These are phyloP conservation scores for Cardiospermum halicacabum DNA, from an alignment of 345 rosid species.

Conservation along the genomic window DNA sequence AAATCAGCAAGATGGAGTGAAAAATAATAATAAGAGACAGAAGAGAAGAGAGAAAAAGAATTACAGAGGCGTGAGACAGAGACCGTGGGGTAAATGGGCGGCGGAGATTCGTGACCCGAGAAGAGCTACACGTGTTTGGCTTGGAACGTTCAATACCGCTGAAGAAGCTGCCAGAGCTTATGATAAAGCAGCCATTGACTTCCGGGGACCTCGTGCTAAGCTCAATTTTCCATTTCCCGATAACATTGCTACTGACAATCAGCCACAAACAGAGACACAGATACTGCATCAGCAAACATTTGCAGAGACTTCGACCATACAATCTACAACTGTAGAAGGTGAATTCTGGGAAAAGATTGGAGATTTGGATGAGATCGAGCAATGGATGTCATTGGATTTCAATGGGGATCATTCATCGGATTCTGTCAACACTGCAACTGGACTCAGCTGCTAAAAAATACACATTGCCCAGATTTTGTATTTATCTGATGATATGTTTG, in stretches of 20 bases:
- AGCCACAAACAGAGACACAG: background rate
- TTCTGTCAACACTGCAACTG: constrained; percentile 32
- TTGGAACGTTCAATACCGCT: constrained; percentile 83
- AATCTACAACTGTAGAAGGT: constrained; percentile 8
- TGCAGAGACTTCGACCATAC: background rate
- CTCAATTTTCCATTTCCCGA: constrained; percentile 65
- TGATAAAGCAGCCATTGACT: constrained; percentile 67
- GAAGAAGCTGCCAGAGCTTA: constrained; percentile 95
- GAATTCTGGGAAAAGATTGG: constrained; percentile 27
- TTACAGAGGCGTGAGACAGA: constrained; percentile 92
- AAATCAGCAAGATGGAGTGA: constrained; percentile 17
- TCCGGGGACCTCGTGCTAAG: constrained; percentile 64
- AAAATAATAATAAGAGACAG: constrained; percentile 5
- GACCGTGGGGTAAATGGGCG: constrained; percentile 99
- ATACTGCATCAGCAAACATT: background rate
- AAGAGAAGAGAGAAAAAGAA: constrained; percentile 50
- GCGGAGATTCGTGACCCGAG: constrained; percentile 94
- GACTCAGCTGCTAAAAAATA: constrained; percentile 3
- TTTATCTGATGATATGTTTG: background rate
- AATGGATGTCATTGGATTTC: constrained; percentile 53
- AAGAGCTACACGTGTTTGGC: constrained; percentile 80
- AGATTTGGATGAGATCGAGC: constrained; percentile 40
- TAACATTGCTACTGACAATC: background rate
- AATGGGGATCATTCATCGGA: constrained; percentile 58
- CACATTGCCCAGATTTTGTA: no score